Evolutionary conservation across 2,329 filamentous ascomycete genomes (phyloP).

Genomic region (Keithomyces neogunnii): DNA sequence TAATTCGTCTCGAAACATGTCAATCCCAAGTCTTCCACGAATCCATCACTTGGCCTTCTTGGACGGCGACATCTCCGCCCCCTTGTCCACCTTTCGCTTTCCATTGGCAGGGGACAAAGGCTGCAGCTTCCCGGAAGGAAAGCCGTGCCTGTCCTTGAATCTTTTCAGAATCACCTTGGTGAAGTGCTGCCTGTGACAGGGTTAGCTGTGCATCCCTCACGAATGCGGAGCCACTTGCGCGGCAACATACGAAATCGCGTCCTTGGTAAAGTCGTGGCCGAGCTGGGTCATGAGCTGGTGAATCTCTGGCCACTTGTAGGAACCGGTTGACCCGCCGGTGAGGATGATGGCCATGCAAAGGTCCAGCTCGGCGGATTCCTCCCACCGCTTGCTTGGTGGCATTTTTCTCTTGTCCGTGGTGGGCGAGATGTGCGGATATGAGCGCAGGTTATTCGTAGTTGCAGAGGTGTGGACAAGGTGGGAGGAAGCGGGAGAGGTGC

Average conservation of each 20-base stretch:
- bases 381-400: constrained; percentile 25
- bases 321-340: constrained; percentile 11
- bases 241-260: constrained; percentile 28
- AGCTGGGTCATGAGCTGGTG: constrained; percentile 21
- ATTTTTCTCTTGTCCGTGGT: too few relatives aligned
- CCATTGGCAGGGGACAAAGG: constrained; percentile 10
- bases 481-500: too few relatives aligned
- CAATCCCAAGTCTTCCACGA: not conserved
- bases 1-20: too few relatives aligned
- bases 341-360: constrained; percentile 28
- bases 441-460: too few relatives aligned
- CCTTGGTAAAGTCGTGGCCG: constrained; percentile 27
- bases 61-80: not conserved
- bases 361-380: constrained; percentile 25
- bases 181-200: constrained; percentile 26
- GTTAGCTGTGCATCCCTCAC: not conserved
- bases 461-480: too few relatives aligned
- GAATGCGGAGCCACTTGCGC: not conserved
- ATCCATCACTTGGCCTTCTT: not conserved
- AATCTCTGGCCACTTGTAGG: constrained; percentile 25
- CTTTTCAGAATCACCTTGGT: constrained; percentile 28
- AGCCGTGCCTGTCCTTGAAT: constrained; percentile 21
- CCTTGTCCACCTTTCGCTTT: not conserved
- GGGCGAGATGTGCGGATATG: too few relatives aligned
- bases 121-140: not conserved